These are phyloP conservation scores for Scutellaria minor DNA, from an alignment of 257 asterid genomes.

Conservation along the genomic window DNA sequence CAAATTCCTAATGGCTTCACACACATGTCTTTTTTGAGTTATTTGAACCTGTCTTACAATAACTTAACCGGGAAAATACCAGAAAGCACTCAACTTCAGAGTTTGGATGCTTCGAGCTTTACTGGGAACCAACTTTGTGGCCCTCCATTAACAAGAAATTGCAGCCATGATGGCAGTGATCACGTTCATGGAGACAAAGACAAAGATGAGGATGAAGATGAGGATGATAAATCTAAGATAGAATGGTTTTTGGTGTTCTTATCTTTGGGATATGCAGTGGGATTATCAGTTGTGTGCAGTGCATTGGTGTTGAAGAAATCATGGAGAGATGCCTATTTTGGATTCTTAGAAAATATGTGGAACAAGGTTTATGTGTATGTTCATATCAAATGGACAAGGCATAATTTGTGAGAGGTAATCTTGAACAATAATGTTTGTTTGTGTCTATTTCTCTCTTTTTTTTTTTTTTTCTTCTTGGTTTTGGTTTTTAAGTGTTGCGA, in stretches of 20 bases:
- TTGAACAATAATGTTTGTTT: too few species aligned
- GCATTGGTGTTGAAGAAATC: background rate
- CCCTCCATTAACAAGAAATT: constrained; percentile 20
- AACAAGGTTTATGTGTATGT: background rate
- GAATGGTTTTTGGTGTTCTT: constrained; percentile 22
- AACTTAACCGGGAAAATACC: constrained; percentile 32
- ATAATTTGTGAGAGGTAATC: too few species aligned
- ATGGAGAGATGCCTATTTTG: constrained; percentile 31
- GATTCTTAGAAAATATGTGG: background rate
- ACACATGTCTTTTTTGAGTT: background rate
- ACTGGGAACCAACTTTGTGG: constrained; percentile 36
- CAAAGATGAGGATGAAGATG: background rate
- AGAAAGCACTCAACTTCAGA: constrained; percentile 5
- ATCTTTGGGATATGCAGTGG: constrained; percentile 22
- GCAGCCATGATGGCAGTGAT: background rate
- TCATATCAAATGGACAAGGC: background rate
- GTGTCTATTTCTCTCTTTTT: too few species aligned
- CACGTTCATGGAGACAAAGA: background rate
- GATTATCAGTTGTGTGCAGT: constrained; percentile 20
- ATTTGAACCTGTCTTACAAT: constrained; percentile 33
- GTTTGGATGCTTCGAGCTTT: constrained; percentile 19
- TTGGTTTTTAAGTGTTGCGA: too few species aligned
- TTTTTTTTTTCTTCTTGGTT: too few species aligned
- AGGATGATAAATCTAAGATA: background rate
- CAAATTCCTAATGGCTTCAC: constrained; percentile 30